Percentiles rank a stretch among this genome's conserved stretches.
Conservation (phyloP, 2,329 filamentous ascomycete genomes). For the Drechslera avenae region DNA sequence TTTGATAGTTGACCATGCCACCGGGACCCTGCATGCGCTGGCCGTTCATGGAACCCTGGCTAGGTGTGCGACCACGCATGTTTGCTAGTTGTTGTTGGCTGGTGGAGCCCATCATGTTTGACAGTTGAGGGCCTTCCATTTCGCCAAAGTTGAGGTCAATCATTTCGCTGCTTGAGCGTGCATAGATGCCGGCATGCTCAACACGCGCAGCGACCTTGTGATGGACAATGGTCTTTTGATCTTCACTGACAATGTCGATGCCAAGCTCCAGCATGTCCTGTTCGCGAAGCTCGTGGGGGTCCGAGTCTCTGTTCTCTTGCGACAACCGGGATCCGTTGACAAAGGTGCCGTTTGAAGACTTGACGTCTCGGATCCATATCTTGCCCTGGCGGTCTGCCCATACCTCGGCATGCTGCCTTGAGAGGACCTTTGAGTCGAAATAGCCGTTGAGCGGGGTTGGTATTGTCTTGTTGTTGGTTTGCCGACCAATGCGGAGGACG, state of each 20-base stretch:
- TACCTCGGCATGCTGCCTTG: conserved; percentile 93
- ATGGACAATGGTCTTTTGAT: conserved; percentile 97
- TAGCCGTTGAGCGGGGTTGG: conserved; percentile 91
- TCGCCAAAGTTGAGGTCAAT: conserved; percentile 92
- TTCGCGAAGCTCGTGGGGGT: conserved; percentile 89
- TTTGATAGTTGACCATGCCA: conserved; percentile 63
- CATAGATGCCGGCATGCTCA: conserved; percentile 87
- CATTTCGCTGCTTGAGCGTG: conserved; percentile 70
- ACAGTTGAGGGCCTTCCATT: conserved; percentile 76
- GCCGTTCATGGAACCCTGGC: conserved; percentile 64
- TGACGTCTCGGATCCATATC: conserved; percentile 95
- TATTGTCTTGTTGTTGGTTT: conserved; percentile 95
- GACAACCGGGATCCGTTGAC: conserved; percentile 91
- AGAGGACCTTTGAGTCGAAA: conserved; percentile 98
- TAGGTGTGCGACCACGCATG: conserved; percentile 67
- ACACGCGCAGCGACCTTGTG: conserved; percentile 98
- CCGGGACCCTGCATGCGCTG: conserved; percentile 64
- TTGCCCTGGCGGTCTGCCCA: conserved; percentile 86
- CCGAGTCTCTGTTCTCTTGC: conserved; percentile 92
- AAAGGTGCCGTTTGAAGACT: conserved; percentile 98
- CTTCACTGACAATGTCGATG: conserved; percentile 98
- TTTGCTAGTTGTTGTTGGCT: conserved; percentile 68
- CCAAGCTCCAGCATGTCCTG: conserved; percentile 92
- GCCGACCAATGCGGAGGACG: conserved; percentile 88
- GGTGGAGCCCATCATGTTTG: conserved; percentile 67